Evolutionary conservation across 2,329 filamentous ascomycete species (phyloP).

Genomic region (Macrophomina phaseolina): DNA sequence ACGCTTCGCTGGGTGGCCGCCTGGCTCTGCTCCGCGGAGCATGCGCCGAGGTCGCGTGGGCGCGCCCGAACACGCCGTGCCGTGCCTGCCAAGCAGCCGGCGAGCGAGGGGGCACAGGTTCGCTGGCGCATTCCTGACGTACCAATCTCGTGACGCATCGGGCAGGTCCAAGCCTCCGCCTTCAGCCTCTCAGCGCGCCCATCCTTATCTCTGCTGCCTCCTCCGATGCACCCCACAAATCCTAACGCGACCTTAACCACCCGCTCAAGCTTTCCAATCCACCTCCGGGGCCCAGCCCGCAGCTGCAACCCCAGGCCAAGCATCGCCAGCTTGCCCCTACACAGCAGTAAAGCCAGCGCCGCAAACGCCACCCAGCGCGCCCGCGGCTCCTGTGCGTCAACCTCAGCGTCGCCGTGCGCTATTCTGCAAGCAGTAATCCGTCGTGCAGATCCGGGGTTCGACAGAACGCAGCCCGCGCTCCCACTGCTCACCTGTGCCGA

Average conservation of each 20-base stretch:
- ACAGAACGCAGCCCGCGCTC: not conserved
- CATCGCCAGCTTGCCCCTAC: not conserved
- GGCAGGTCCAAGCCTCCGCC: not conserved
- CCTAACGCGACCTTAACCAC: not conserved
- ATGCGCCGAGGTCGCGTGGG: not conserved
- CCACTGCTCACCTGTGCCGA: slow-evolving; percentile 12
- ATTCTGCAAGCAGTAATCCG: slow-evolving; percentile 17
- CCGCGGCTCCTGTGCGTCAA: slow-evolving; percentile 11
- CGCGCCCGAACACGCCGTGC: not conserved
- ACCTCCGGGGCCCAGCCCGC: not conserved
- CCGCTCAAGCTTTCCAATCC: not conserved
- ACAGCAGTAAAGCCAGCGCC: not conserved
- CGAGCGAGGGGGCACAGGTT: not conserved
- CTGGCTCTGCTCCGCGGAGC: not conserved
- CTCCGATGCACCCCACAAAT: slow-evolving; percentile 22
- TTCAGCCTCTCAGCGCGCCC: slow-evolving; percentile 9
- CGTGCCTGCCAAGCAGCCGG: slow-evolving; percentile 16
- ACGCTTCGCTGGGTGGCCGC: no score
- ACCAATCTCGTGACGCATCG: slow-evolving; percentile 3
- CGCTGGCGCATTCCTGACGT: slow-evolving; percentile 11
- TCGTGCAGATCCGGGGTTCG: slow-evolving; percentile 13
- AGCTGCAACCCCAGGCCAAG: slow-evolving; percentile 5
- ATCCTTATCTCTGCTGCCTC: slow-evolving; percentile 6
- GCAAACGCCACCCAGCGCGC: slow-evolving; percentile 16
- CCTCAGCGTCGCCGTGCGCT: not conserved